Evolutionary conservation across 352 stramenopile genomes (phyloP).

Genomic region (Pythium biforme): DNA sequence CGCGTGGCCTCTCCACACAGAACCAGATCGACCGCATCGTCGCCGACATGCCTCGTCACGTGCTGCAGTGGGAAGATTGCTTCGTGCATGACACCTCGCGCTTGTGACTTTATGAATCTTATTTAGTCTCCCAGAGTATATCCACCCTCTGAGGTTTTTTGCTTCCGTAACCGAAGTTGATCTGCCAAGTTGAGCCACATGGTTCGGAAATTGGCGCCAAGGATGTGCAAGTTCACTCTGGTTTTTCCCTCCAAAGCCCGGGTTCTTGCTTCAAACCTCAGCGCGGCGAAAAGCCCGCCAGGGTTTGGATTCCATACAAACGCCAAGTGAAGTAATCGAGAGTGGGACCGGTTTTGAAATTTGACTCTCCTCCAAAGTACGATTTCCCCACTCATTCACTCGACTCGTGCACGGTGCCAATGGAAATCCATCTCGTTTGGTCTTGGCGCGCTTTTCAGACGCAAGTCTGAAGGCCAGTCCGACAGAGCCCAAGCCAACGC

Average conservation of each 20-base stretch:
- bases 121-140: slow-evolving; percentile 14
- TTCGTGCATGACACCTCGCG: slow-evolving; percentile 18
- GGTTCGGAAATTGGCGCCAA: slow-evolving; percentile 15
- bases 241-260: slow-evolving; percentile 22
- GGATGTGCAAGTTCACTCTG: neutral
- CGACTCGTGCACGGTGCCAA: slow-evolving; percentile 17
- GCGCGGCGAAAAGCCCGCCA: slow-evolving; percentile 12
- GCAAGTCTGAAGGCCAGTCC: slow-evolving; percentile 8
- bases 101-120: slow-evolving; percentile 17
- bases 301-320: slow-evolving; percentile 14
- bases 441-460: slow-evolving; percentile 29
- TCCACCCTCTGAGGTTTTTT: slow-evolving; percentile 15
- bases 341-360: slow-evolving; percentile 15
- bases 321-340: neutral
- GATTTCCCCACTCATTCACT: slow-evolving; percentile 6
- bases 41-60: slow-evolving; percentile 16
- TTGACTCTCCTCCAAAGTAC: slow-evolving; percentile 20
- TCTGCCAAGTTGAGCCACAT: neutral
- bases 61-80: slow-evolving; percentile 25
- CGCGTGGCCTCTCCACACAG: neutral
- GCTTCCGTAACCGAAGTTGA: slow-evolving; percentile 18
- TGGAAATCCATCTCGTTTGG: slow-evolving; percentile 10
- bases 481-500: neutral
- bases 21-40: slow-evolving; percentile 13
- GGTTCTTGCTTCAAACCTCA: slow-evolving; percentile 10